These are phyloP conservation scores for Aureobasidium sp. DNA, from an alignment of 2,329 filamentous ascomycete genomes.

Conservation along the genomic window DNA sequence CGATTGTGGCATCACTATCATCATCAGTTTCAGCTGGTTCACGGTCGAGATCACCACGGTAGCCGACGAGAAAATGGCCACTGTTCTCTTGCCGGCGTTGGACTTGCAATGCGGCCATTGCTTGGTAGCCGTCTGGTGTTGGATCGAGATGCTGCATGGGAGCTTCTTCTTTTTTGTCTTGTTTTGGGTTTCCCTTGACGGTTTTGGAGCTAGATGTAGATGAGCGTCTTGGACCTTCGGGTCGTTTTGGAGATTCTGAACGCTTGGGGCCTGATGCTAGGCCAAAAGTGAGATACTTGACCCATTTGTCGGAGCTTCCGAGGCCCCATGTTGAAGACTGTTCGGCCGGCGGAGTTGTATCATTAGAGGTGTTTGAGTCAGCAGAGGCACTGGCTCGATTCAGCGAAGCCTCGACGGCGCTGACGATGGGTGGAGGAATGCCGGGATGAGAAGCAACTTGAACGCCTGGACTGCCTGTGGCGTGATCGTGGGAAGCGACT, in stretches of 20 bases:
- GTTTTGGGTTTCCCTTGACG: conserved; percentile 15
- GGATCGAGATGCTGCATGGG: conserved; percentile 28
- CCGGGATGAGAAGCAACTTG: conserved; percentile 25
- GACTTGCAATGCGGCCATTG: conserved; percentile 56
- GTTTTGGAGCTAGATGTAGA: conserved; percentile 23
- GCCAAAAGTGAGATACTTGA: conserved; percentile 46
- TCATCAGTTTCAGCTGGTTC: conserved; percentile 37
- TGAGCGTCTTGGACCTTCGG: conserved; percentile 20
- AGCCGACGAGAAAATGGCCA: conserved; percentile 61
- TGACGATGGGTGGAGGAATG: conserved; percentile 43
- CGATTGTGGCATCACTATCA: conserved; percentile 24
- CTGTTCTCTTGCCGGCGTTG: conserved; percentile 38
- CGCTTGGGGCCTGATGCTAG: conserved; percentile 24
- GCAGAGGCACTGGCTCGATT: conserved; percentile 35
- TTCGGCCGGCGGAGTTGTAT: not conserved
- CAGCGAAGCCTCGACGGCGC: conserved; percentile 38
- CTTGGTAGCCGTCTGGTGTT: conserved; percentile 35
- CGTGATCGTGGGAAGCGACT: conserved; percentile 25
- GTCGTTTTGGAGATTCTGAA: conserved; percentile 16
- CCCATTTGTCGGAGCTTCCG: conserved; percentile 42
- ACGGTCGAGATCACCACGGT: conserved; percentile 58
- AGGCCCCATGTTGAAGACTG: conserved; percentile 26
- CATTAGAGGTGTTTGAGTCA: conserved; percentile 23
- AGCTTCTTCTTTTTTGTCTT: conserved; percentile 19
- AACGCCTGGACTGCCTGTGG: conserved; percentile 16